Evolutionary conservation across 257 asterid genomes (phyloP).

Genomic region (Lycium barbarum): DNA sequence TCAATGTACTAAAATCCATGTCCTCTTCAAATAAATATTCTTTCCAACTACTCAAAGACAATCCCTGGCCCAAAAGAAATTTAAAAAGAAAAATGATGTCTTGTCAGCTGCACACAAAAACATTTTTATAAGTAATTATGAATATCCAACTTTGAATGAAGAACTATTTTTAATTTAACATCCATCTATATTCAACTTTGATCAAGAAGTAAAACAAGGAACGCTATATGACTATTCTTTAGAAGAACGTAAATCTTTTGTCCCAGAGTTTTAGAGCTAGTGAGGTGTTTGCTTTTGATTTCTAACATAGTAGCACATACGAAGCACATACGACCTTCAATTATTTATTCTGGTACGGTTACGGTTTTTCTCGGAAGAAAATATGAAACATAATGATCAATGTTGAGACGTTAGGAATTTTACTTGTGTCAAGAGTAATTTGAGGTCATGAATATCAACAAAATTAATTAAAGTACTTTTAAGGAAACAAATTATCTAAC

Average conservation of each 20-base stretch:
- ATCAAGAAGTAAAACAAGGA: no score
- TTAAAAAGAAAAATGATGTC: background rate
- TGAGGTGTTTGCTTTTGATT: background rate
- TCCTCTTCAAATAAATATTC: background rate
- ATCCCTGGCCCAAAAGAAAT: background rate
- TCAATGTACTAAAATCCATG: background rate
- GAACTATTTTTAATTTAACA: background rate
- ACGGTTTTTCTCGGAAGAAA: no score
- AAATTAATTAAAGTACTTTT: background rate
- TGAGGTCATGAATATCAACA: background rate
- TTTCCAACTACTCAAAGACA: background rate
- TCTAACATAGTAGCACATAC: background rate
- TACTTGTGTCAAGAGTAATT: background rate
- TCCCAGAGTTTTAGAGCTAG: background rate
- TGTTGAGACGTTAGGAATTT: no score
- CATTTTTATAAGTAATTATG: background rate
- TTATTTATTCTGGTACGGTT: no score
- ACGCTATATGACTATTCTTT: background rate
- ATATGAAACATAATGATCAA: no score
- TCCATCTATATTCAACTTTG: background rate
- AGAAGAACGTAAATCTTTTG: background rate
- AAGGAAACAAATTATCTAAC: background rate
- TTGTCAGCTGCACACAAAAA: background rate
- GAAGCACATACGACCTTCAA: no score
- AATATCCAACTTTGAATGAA: conserved; percentile 8